A percentile compares a stretch with the other conserved stretches of the same genome.
Conservation (phyloP, 305 asterid genomes). For the Nicotiana rustica region DNA sequence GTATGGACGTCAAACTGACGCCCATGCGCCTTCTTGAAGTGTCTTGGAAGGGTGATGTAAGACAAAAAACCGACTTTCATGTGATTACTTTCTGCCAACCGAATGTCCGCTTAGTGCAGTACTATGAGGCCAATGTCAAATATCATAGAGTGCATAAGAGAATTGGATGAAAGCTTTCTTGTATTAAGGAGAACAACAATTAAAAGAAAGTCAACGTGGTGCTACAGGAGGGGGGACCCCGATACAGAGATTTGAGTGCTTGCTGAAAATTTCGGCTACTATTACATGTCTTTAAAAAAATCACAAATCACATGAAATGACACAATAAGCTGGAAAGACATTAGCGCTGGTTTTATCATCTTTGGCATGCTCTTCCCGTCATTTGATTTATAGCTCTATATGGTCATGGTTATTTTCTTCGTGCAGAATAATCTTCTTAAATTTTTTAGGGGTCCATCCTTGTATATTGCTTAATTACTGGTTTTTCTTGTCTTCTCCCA, state of each 20-base stretch:
- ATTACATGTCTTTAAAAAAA: not conserved
- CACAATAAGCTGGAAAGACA: conserved; percentile 23
- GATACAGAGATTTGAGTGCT: conserved; percentile 6
- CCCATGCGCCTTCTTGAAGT: conserved; percentile 19
- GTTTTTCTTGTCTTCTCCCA: not conserved
- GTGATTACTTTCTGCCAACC: conserved; percentile 7
- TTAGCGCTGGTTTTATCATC: not conserved
- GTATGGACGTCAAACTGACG: not conserved
- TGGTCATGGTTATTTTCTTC: not conserved
- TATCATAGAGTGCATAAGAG: not conserved
- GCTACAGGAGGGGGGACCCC: not conserved
- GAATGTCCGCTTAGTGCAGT: conserved; percentile 11
- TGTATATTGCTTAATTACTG: not conserved
- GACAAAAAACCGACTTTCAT: not conserved
- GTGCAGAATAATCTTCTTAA: not conserved
- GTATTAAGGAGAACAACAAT: conserved; percentile 8
- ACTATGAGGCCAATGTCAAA: not conserved
- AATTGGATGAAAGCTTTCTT: not conserved
- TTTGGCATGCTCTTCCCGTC: not conserved
- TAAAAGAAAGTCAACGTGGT: not conserved
- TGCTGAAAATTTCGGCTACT: not conserved
- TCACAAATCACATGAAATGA: not conserved
- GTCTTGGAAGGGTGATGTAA: conserved; percentile 8
- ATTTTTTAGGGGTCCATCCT: not conserved
- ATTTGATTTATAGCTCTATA: not conserved